Conservation (phyloP, 2,329 filamentous ascomycete genomes). For the Fusarium tanahbumbuense region DNA sequence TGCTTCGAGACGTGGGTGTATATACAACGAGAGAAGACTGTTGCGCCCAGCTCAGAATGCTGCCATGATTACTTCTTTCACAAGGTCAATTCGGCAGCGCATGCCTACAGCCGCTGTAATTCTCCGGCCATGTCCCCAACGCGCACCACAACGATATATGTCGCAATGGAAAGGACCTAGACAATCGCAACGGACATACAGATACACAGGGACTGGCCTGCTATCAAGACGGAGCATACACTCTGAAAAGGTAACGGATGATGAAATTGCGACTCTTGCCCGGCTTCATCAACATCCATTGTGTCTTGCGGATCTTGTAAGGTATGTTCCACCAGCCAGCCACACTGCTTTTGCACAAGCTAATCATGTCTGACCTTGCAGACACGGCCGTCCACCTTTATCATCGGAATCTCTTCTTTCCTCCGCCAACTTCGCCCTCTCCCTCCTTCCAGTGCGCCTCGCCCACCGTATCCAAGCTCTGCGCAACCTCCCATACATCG, state of each 20-base stretch:
- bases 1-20: background rate
- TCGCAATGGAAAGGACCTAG: slow-evolving; percentile 18
- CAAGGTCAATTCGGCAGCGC: slow-evolving; percentile 41
- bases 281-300: slow-evolving; percentile 82
- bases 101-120: slow-evolving; percentile 29
- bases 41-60: slow-evolving; percentile 26
- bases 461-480: slow-evolving; percentile 94
- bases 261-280: slow-evolving; percentile 83
- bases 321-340: slow-evolving; percentile 62
- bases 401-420: slow-evolving; percentile 82
- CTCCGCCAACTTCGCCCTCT: slow-evolving; percentile 95
- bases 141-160: slow-evolving; percentile 8
- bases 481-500: slow-evolving; percentile 94
- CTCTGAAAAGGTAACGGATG: slow-evolving; percentile 66
- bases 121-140: slow-evolving; percentile 7
- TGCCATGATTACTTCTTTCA: slow-evolving; percentile 39
- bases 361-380: slow-evolving; percentile 43
- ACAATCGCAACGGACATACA: slow-evolving; percentile 4
- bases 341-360: background rate
- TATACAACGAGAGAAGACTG: background rate
- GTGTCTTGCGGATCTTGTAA: slow-evolving; percentile 88
- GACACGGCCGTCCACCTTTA: slow-evolving; percentile 84
- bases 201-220: background rate
- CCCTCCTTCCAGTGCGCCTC: slow-evolving; percentile 88
- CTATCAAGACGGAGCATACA: slow-evolving; percentile 30